Conservation (phyloP, 805 yeast genomes). For the Tetrapisispora taiwanensis region DNA sequence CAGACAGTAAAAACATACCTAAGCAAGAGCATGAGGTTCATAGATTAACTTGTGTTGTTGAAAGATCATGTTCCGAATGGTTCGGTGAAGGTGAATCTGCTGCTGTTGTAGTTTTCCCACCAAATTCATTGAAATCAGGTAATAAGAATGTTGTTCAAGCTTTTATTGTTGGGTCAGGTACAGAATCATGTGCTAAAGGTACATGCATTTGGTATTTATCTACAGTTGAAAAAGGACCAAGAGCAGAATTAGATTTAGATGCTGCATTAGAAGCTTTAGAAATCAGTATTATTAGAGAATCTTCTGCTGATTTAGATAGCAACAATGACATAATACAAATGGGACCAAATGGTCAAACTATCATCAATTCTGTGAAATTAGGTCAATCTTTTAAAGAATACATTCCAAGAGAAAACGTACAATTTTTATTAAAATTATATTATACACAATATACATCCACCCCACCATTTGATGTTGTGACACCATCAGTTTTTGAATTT, state of each 20-base stretch:
- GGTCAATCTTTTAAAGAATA: slow-evolving; percentile 81
- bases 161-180: slow-evolving; percentile 74
- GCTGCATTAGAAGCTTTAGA: slow-evolving; percentile 75
- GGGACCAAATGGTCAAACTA: slow-evolving; percentile 51
- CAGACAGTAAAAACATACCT: slow-evolving; percentile 34
- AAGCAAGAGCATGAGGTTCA: slow-evolving; percentile 48
- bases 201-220: slow-evolving; percentile 87
- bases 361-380: slow-evolving; percentile 69
- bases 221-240: slow-evolving; percentile 57
- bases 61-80: slow-evolving; percentile 87
- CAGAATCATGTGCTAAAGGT: slow-evolving; percentile 80
- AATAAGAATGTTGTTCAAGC: slow-evolving; percentile 77
- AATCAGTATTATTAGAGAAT: slow-evolving; percentile 68
- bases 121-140: slow-evolving; percentile 55
- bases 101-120: slow-evolving; percentile 88
- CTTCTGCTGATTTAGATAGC: slow-evolving; percentile 45
- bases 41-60: slow-evolving; percentile 72
- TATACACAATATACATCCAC: slow-evolving; percentile 50
- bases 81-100: slow-evolving; percentile 74
- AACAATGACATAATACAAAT: slow-evolving; percentile 48
- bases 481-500: slow-evolving; percentile 31
- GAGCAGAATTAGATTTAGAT: slow-evolving; percentile 70
- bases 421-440: slow-evolving; percentile 49
- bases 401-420: slow-evolving; percentile 66
- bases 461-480: slow-evolving; percentile 46